Evolutionary conservation across 192 early-diverging fungal species (phyloP), one percentile per base, ranked within the genome.

Genomic region (Linderina pennispora): DNA sequence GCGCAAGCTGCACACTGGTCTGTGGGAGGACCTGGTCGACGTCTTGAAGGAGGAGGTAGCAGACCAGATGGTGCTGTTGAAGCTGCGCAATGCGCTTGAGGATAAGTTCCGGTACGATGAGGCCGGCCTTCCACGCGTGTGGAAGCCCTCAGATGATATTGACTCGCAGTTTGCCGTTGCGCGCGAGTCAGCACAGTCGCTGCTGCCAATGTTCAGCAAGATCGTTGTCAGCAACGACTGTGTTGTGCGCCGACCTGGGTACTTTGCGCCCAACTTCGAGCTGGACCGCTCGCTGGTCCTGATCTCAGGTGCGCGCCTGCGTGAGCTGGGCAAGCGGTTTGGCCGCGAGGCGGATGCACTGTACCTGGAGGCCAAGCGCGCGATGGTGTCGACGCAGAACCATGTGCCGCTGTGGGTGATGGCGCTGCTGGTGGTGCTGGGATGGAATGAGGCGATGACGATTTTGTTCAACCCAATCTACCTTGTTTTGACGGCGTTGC

Each of bases 311-410:
- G 65, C 74, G 2, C 76, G 79, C 23, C 76, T 76, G 48, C 78
- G 78, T 33, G 87, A 87, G 43, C 67, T 97, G 53, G 75, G 74
- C 8, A 84, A 80, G 38, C 73, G 86, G 46, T 97, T 99, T 75
- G 81, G 84, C 46, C 80, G 84, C 18, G 92, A 97, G 51, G 87
- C 88, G 0, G 92, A 98, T 68, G 82, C 82, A 0, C 79, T 93
- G 58, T 97, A 90, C 43, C 58, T 97, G 32, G 97, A 99, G 54
- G 97, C 97, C 1, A 99, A 99, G 74, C 84, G 97, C 20, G 86
- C 91, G 1, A 85, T 91, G 43, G 93, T 99, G 3, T 58, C 81
- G 5, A 91, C 89, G 6, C 90, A 87, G 23, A 86, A 85, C 45
- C 85, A 83, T 36, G 79, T 97, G 16, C 95, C 95, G 0, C 53